phyloP scores from a whole-genome alignment of 2,329 filamentous ascomycete genomes.

The Ciborinia camelliae region DNA sequence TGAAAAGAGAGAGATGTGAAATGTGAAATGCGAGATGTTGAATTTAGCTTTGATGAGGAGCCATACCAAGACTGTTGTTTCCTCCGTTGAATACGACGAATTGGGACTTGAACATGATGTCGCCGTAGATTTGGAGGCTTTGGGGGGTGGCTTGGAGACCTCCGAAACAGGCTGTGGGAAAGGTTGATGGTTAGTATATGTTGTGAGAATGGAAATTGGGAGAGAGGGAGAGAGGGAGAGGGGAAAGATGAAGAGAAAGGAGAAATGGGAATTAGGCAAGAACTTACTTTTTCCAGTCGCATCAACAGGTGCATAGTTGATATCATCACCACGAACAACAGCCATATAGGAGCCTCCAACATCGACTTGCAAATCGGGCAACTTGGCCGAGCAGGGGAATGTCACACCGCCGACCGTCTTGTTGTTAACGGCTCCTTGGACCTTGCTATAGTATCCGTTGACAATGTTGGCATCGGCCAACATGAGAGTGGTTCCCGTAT shows the following conservation, averaged over 20 bases:
- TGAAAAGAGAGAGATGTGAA: no score
- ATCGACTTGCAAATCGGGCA: slow-evolving; percentile 41
- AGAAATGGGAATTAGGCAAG: background rate
- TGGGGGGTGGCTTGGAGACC: slow-evolving; percentile 60
- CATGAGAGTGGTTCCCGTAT: slow-evolving; percentile 46
- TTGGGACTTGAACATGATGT: slow-evolving; percentile 60
- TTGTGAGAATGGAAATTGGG: no score
- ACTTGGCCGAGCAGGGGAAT: slow-evolving; percentile 38
- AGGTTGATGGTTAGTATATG: slow-evolving; percentile 13
- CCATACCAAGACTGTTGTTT: slow-evolving; percentile 53
- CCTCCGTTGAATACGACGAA: slow-evolving; percentile 56
- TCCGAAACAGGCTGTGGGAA: slow-evolving; percentile 60
- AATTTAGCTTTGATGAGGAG: slow-evolving; percentile 36
- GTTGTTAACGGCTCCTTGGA: slow-evolving; percentile 40
- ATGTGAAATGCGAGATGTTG: no score
- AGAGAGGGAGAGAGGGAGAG: no score
- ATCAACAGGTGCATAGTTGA: slow-evolving; percentile 53
- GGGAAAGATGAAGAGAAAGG: background rate
- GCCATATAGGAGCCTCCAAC: slow-evolving; percentile 46
- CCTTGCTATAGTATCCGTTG: slow-evolving; percentile 41
- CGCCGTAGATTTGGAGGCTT: slow-evolving; percentile 59
- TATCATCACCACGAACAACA: slow-evolving; percentile 40
- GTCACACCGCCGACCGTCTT: slow-evolving; percentile 39
- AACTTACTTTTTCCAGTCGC: slow-evolving; percentile 46
- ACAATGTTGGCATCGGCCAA: slow-evolving; percentile 40